phyloP scores from a whole-genome alignment of 495 filamentous ascomycete species.

The Hypoxylon cercidicola region DNA sequence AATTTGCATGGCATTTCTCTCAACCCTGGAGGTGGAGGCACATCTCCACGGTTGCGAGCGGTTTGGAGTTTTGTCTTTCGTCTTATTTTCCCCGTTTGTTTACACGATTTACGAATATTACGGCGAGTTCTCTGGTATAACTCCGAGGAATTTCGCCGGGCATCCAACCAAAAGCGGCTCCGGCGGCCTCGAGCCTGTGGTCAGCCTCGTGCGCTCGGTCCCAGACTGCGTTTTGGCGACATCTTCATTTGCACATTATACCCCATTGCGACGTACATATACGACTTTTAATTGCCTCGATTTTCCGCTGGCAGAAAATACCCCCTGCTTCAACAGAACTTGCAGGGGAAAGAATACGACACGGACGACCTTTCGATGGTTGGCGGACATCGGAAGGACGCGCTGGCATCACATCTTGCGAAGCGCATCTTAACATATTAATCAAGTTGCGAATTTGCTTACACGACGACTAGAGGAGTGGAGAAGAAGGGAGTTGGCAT shows the following conservation, averaged over 20 bases:
- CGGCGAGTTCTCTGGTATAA: constrained; percentile 28
- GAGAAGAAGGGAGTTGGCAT: constrained; percentile 17
- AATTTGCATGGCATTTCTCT: constrained; percentile 43
- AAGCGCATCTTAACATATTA: constrained; percentile 20
- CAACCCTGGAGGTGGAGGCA: constrained; percentile 36
- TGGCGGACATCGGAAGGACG: constrained; percentile 6
- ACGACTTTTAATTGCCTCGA: constrained; percentile 30
- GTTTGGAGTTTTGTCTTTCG: constrained; percentile 45
- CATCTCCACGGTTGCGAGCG: constrained; percentile 41
- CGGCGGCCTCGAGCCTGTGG: constrained; percentile 46
- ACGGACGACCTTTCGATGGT: constrained; percentile 12
- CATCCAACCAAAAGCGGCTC: constrained; percentile 8
- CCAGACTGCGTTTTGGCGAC: constrained; percentile 4
- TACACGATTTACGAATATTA: constrained; percentile 43
- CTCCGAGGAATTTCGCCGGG: constrained; percentile 22
- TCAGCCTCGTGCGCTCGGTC: constrained; percentile 42
- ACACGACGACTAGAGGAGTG: not conserved
- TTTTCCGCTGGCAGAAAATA: constrained; percentile 43
- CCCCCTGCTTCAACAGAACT: constrained; percentile 36
- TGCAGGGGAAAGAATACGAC: constrained; percentile 6
- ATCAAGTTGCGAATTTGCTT: constrained; percentile 7
- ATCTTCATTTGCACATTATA: constrained; percentile 46
- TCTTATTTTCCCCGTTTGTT: constrained; percentile 28
- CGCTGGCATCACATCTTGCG: constrained; percentile 13
- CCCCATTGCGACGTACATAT: constrained; percentile 44